These are phyloP conservation scores for Lophiostoma macrostomum DNA, from an alignment of 495 filamentous ascomycete genomes.

Conservation along the genomic window DNA sequence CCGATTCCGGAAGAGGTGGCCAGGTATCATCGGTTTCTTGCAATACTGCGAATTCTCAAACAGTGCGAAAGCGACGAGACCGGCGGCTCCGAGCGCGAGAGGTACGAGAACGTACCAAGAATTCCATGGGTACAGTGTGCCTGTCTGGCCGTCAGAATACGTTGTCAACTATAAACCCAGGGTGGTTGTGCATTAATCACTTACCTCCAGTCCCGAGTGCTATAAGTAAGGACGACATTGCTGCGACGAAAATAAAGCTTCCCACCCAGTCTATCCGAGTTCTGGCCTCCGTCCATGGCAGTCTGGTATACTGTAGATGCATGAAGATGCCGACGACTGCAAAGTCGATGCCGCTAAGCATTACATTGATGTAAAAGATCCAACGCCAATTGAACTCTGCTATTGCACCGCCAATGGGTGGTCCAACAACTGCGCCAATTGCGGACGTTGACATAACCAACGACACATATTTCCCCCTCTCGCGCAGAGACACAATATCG, in stretches of 20 bases:
- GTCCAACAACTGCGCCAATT: neutral
- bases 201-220: too few species aligned
- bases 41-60: neutral
- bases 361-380: constrained; percentile 24
- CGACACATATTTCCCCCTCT: neutral
- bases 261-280: constrained; percentile 19
- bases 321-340: constrained; percentile 16
- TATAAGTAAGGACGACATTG: neutral
- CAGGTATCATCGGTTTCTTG: constrained; percentile 16
- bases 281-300: neutral
- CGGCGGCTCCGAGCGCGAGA: constrained; percentile 7
- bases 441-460: neutral
- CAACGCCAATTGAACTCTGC: neutral
- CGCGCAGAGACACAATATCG: neutral
- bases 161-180: too few species aligned
- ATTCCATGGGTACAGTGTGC: constrained; percentile 4
- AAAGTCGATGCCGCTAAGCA: constrained; percentile 10
- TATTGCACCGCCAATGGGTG: constrained; percentile 3
- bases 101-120: constrained; percentile 7
- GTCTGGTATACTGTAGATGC: constrained; percentile 13
- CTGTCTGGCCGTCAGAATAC: too few species aligned
- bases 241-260: constrained; percentile 11
- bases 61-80: neutral
- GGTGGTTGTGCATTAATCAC: too few species aligned
- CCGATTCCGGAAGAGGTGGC: constrained; percentile 47